A percentile compares a stretch with the other conserved stretches of the same genome.
Conservation (phyloP, 1,284 basidiomycete species). For the Acaromyces ingoldii region DNA sequence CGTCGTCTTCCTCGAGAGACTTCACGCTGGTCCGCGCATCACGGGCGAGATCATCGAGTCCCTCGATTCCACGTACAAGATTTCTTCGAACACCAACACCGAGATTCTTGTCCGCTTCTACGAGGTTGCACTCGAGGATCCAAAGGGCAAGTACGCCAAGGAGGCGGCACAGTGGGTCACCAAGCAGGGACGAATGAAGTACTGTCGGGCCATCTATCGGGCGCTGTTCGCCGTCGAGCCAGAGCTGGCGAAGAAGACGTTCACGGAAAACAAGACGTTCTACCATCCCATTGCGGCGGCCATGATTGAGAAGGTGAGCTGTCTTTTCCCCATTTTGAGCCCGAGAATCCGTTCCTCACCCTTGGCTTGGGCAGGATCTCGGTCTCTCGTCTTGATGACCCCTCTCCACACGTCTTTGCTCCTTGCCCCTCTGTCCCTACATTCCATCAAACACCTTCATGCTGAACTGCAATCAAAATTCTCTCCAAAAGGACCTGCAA, state of each 20-base stretch:
- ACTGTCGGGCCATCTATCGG: constrained; percentile 55
- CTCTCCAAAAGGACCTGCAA: too few relatives aligned
- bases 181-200: constrained; percentile 55
- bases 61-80: constrained; percentile 54
- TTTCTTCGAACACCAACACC: constrained; percentile 52
- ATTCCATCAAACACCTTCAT: too few relatives aligned
- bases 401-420: neutral
- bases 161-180: constrained; percentile 56
- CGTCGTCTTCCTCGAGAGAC: constrained; percentile 56
- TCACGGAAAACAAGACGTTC: constrained; percentile 57
- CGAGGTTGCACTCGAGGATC: constrained; percentile 54
- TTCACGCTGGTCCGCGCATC: constrained; percentile 51
- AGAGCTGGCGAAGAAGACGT: constrained; percentile 62
- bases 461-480: too few relatives aligned
- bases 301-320: constrained; percentile 47
- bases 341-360: neutral
- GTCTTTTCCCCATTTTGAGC: constrained; percentile 2
- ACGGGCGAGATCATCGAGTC: constrained; percentile 42
- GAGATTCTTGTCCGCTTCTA: constrained; percentile 57
- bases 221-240: constrained; percentile 59
- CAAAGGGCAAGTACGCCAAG: constrained; percentile 53
- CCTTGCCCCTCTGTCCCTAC: neutral
- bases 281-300: constrained; percentile 54
- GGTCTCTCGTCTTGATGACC: constrained; percentile 6
- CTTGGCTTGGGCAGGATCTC: constrained; percentile 9